Evolutionary conservation across 2,329 filamentous ascomycete genomes (phyloP), one percentile per base, ranked within the genome.

Genomic region (Teratosphaeria epicoccoides): DNA sequence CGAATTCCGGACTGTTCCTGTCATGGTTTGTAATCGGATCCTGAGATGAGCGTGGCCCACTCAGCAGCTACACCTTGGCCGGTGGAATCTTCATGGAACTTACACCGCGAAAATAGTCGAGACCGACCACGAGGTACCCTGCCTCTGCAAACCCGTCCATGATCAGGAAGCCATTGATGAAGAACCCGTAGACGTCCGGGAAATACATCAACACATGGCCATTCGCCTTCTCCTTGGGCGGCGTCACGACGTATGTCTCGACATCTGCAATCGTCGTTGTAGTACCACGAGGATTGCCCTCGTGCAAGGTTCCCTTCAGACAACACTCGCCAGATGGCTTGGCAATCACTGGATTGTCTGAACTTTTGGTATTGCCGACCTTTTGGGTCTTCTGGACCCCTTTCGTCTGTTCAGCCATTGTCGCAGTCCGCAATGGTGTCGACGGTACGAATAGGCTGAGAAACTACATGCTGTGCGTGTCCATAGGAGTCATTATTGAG

Each of bases 121-220:
- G 33, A 9, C 52, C 55, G 10, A 60, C 17, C 1, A 46, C 50
- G 3, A 54, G 26, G 45, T 54, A 59, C 1, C 58, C 58, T 28
- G 55, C 53, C 22, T 54, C 52, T 4, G 58, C 58, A 17, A 55
- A 59, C 2, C 24, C 51, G 43, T 60, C 58, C 55, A 60, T 58
- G 25, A 60, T 51, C 37, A 59, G 28, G 12, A 55, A 49, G 4
- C 47, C 51, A 43, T 59, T 61, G 20, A 20, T 49, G 53, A 54
- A 59, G 49, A 57, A 46, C 20, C 59, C 59, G 20, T 24, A 58
- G 22, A 56, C 57, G 37, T 61, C 59, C 1, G 57, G 57, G 33
- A 52, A 61, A 49, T 57, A 59, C 6, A 61, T 43, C 22, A 61
- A 5, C 37, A 61, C 49, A 46, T 61, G 48, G 23, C 57, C 57